Evolutionary conservation across 192 early-diverging fungal genomes (phyloP).

Genomic region (Coemansia sp.): DNA sequence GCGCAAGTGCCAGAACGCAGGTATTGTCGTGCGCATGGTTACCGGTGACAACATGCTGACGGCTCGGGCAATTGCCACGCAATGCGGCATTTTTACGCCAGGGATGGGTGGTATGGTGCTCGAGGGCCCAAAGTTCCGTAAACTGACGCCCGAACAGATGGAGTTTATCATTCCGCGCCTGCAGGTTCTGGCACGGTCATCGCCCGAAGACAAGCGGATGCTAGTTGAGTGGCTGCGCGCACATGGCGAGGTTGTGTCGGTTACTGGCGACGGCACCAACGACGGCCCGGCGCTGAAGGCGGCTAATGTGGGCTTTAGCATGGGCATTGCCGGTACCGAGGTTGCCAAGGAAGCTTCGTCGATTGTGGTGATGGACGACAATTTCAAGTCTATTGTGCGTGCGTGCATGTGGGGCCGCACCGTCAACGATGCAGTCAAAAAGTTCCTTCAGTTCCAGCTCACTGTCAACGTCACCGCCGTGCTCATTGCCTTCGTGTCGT

Average conservation of each 20-base stretch:
- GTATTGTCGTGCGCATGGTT: slow-evolving; percentile 97
- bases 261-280: slow-evolving; percentile 99
- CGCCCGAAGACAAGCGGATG: slow-evolving; percentile 95
- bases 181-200: slow-evolving; percentile 91
- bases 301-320: slow-evolving; percentile 96
- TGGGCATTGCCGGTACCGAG: slow-evolving; percentile 99
- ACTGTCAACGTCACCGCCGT: slow-evolving; percentile 96
- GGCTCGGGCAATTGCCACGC: slow-evolving; percentile 89
- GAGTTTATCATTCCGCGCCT: slow-evolving; percentile 87
- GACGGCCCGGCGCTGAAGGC: slow-evolving; percentile 92
- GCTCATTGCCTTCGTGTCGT: slow-evolving; percentile 74
- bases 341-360: slow-evolving; percentile 99
- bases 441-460: slow-evolving; percentile 98
- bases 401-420: slow-evolving; percentile 96
- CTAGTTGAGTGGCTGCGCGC: slow-evolving; percentile 85
- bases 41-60: slow-evolving; percentile 96
- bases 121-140: slow-evolving; percentile 93
- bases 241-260: slow-evolving; percentile 93
- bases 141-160: slow-evolving; percentile 81
- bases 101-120: slow-evolving; percentile 82
- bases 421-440: slow-evolving; percentile 96
- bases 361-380: slow-evolving; percentile 98
- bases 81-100: slow-evolving; percentile 87
- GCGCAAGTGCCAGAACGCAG: slow-evolving; percentile 80
- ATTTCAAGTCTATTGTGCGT: slow-evolving; percentile 96